Evolutionary conservation across 176 grass and related monocot species (phyloP).

Genomic region (Bromus sterilis): DNA sequence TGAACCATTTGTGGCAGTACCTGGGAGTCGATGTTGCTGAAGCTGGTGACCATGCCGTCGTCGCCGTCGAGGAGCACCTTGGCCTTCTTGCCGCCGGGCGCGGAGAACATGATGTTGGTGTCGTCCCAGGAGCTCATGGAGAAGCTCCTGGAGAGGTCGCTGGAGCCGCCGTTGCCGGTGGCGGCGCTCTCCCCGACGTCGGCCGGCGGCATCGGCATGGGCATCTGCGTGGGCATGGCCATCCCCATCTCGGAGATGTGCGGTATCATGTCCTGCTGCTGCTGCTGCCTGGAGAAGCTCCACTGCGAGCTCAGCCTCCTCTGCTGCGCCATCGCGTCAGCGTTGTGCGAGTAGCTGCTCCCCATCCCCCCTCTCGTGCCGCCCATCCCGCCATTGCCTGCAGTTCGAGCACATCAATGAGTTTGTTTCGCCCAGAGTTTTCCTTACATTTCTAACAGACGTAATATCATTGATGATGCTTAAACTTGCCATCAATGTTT

Average conservation of each 20-base stretch:
- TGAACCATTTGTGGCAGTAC: neutral
- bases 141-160: constrained; percentile 61
- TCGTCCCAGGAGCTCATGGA: constrained; percentile 88
- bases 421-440: too few relatives aligned
- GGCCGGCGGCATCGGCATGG: neutral
- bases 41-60: constrained; percentile 49
- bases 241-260: constrained; percentile 68
- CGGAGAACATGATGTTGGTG: constrained; percentile 76
- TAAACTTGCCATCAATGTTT: too few relatives aligned
- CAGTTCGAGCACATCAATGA: too few relatives aligned
- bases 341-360: neutral
- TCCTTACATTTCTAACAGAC: too few relatives aligned
- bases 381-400: constrained; percentile 16
- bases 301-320: constrained; percentile 49
- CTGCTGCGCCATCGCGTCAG: constrained; percentile 4
- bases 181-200: constrained; percentile 48
- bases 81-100: constrained; percentile 43
- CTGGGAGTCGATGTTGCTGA: constrained; percentile 74
- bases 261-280: constrained; percentile 56
- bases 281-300: constrained; percentile 64
- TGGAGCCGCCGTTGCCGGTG: constrained; percentile 26
- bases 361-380: constrained; percentile 25
- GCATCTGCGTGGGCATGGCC: constrained; percentile 10
- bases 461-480: too few relatives aligned
- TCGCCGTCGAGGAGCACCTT: constrained; percentile 31